Base-by-base conservation (phyloP, 768 basidiomycete species). In the Peribolospora kevripleyi region DNA sequence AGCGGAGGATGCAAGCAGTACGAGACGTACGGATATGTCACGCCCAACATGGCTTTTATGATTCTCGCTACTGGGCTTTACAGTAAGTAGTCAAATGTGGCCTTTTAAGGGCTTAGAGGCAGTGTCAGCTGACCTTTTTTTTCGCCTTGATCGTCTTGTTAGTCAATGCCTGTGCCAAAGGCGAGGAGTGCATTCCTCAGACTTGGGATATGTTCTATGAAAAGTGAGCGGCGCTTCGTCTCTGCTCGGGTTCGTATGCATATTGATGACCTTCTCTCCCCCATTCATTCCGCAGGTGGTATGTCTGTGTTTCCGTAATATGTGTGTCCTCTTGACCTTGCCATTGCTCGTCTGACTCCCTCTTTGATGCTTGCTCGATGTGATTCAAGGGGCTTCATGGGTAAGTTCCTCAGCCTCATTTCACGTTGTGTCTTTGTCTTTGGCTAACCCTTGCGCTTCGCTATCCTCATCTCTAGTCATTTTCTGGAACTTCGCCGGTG, bases 191-290 rank as follows among this genome's bases (percentile, higher is more conserved):
- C 63, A 87, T 90, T 58, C 85, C 86, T 5, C 85, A 91, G 68
- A 90, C 87, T 2, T 97, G 93, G 91, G 93, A 63, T 63, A 98
- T 98, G 86, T 93, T 80, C 72, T 85, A 91, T 62, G 91, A 98
- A 65, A 98, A 98, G 75, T 56, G 7, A 38, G 25, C 36, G 6
- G 57, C 10, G 14, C 59, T 46, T 56, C 38, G 40, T 36, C 0
- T 40, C 54, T 48, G 10, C 36, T 57, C 40, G 52, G 52, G 5
- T 49, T 4, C 51, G 52, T 41, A 63, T 11, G 9, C 36, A 43
- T 47, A 55, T 42, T 5, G 51, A 25, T 25, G 25, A 25, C 25
- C 25, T 25, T 25, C 25, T 25, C 25, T 25, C 25, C 25, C 25
- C 25, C 25, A 25, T 25, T 25, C 25, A 25, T 25, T 25, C 25